These are phyloP conservation scores for Neurospora sp. DNA, from an alignment of 495 filamentous ascomycete species.

Conservation along the genomic window DNA sequence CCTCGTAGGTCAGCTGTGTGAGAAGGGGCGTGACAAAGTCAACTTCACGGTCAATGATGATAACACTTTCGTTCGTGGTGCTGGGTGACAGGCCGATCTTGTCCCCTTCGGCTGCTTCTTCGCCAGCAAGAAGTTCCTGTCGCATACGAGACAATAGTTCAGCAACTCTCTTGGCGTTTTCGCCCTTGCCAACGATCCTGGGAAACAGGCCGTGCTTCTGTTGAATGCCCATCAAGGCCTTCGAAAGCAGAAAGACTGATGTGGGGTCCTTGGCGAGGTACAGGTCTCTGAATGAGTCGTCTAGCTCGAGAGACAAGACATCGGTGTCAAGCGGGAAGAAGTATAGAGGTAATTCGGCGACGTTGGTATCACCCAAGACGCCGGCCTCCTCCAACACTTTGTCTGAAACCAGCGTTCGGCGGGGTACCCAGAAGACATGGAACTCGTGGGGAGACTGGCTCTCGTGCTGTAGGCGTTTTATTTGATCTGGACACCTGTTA, in stretches of 20 bases:
- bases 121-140: slow-evolving; percentile 73
- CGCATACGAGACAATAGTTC: slow-evolving; percentile 91
- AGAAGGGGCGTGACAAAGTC: slow-evolving; percentile 86
- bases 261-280: slow-evolving; percentile 90
- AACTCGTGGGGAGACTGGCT: slow-evolving; percentile 87
- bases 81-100: slow-evolving; percentile 75
- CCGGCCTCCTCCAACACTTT: slow-evolving; percentile 88
- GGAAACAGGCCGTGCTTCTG: slow-evolving; percentile 89
- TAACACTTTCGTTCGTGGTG: slow-evolving; percentile 72
- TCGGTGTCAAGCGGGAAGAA: slow-evolving; percentile 90
- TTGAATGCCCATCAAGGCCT: slow-evolving; percentile 92
- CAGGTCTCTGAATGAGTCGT: slow-evolving; percentile 75
- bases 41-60: slow-evolving; percentile 91
- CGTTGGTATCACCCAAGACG: slow-evolving; percentile 83
- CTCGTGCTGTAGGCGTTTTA: slow-evolving; percentile 76
- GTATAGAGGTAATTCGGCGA: slow-evolving; percentile 73
- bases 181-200: slow-evolving; percentile 90
- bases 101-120: slow-evolving; percentile 51
- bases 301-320: slow-evolving; percentile 81
- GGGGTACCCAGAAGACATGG: slow-evolving; percentile 84
- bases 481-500: slow-evolving; percentile 59
- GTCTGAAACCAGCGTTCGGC: slow-evolving; percentile 84
- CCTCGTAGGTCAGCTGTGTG: slow-evolving; percentile 95
- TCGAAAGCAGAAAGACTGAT: slow-evolving; percentile 73
- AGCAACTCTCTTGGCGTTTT: slow-evolving; percentile 79